A percentile compares a stretch with the other conserved stretches of the same genome.
Conservation (phyloP, 228 moss, liverwort and hornwort genomes). For the Sphagnum fallax region DNA sequence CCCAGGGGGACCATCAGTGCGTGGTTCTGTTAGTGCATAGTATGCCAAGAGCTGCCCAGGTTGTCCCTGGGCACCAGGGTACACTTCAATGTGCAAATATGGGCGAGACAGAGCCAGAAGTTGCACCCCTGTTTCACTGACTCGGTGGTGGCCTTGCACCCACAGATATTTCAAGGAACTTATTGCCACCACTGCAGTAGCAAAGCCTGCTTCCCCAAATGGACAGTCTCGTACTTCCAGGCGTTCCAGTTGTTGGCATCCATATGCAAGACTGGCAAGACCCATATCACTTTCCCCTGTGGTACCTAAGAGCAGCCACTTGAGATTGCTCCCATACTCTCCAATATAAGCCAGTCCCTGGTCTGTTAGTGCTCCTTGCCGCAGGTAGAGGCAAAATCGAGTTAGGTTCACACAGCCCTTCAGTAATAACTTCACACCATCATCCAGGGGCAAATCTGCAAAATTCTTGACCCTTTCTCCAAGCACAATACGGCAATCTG, state of each 20-base stretch:
- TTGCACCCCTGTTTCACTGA: constrained; percentile 33
- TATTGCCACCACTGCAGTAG: constrained; percentile 39
- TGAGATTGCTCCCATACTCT: constrained; percentile 50
- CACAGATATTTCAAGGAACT: constrained; percentile 59
- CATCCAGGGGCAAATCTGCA: constrained; percentile 65
- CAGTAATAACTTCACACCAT: constrained; percentile 72
- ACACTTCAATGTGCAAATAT: constrained; percentile 50
- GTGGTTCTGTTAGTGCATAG: constrained; percentile 56
- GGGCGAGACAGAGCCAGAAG: constrained; percentile 33
- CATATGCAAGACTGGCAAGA: constrained; percentile 37
- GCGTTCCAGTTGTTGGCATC: constrained; percentile 51
- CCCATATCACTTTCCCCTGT: constrained; percentile 74
- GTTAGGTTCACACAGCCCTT: constrained; percentile 50
- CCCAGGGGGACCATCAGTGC: constrained; percentile 60
- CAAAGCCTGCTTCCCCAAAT: constrained; percentile 57
- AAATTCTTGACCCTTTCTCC: constrained; percentile 12
- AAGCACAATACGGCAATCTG: constrained; percentile 70
- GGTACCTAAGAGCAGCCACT: constrained; percentile 80
- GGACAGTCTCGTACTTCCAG: constrained; percentile 90
- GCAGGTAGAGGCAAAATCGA: constrained; percentile 67
- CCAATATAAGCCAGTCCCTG: constrained; percentile 72
- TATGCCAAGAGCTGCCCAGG: constrained; percentile 49
- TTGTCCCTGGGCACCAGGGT: constrained; percentile 4
- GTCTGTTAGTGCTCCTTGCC: constrained; percentile 72
- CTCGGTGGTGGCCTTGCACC: constrained; percentile 40